Evolutionary conservation across 2,329 filamentous ascomycete genomes (phyloP).

Genomic region (Zarea fungicola): DNA sequence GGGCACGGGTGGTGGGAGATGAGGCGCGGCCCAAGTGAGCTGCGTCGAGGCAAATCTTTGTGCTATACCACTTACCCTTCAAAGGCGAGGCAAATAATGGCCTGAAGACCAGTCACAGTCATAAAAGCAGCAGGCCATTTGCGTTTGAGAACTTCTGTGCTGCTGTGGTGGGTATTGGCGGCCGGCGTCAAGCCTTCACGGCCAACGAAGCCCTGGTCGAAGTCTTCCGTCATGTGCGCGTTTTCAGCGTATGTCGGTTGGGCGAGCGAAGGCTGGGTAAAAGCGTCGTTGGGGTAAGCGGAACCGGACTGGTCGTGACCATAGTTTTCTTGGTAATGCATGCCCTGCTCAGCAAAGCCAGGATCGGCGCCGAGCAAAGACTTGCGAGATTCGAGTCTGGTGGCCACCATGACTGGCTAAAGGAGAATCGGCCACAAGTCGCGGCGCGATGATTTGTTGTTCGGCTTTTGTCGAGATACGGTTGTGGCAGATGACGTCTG

Average conservation of each 20-base stretch:
- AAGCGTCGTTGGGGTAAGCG: constrained; percentile 21
- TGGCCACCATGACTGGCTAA: constrained; percentile 30
- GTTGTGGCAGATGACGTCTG: too few relatives aligned
- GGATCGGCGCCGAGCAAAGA: constrained; percentile 35
- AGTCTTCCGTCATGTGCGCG: constrained; percentile 21
- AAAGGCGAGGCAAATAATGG: constrained; percentile 71
- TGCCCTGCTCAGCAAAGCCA: constrained; percentile 30
- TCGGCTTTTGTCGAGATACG: too few relatives aligned
- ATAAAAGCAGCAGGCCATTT: constrained; percentile 89
- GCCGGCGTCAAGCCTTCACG: constrained; percentile 33
- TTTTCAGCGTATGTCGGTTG: constrained; percentile 26
- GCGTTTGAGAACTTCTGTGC: constrained; percentile 71
- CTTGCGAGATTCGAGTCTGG: constrained; percentile 36
- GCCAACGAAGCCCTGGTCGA: constrained; percentile 32
- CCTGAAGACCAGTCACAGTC: constrained; percentile 67
- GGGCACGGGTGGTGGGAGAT: background rate
- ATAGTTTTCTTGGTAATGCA: constrained; percentile 19
- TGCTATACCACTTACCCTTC: constrained; percentile 89
- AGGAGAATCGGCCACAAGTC: background rate
- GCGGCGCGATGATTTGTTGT: background rate
- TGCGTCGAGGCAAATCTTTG: background rate
- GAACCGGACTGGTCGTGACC: constrained; percentile 17
- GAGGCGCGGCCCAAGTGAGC: background rate
- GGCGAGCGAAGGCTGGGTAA: constrained; percentile 20
- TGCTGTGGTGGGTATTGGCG: constrained; percentile 26